Evolutionary conservation across 192 early-diverging fungal genomes (phyloP).

Genomic region (Gaertneriomyces sp.): DNA sequence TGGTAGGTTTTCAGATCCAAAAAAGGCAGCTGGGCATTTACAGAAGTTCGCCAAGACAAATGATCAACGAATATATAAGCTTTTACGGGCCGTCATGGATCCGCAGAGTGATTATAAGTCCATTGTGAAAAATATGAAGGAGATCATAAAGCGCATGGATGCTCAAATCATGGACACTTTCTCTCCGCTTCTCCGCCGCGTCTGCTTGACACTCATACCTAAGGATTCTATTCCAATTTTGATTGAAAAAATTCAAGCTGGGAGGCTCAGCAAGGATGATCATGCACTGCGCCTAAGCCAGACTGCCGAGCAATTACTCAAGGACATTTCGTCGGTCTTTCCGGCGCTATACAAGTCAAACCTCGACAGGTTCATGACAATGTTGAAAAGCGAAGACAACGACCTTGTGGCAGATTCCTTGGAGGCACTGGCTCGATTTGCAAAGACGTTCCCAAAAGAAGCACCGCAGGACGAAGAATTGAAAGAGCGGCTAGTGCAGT

Average conservation of each 20-base stretch:
- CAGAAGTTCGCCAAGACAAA: slow-evolving; percentile 68
- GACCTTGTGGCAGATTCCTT: slow-evolving; percentile 39
- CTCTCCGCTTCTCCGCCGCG: slow-evolving; percentile 66
- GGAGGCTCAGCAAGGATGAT: slow-evolving; percentile 16
- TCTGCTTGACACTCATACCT: slow-evolving; percentile 72
- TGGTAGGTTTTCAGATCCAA: slow-evolving; percentile 61
- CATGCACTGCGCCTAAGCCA: slow-evolving; percentile 20
- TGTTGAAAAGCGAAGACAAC: slow-evolving; percentile 41
- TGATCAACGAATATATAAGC: slow-evolving; percentile 62
- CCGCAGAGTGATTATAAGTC: slow-evolving; percentile 64
- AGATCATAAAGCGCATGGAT: slow-evolving; percentile 64
- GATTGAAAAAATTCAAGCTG: slow-evolving; percentile 40
- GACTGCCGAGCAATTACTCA: slow-evolving; percentile 52
- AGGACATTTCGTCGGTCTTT: slow-evolving; percentile 52
- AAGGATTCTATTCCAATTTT: slow-evolving; percentile 61
- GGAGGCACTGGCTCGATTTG: slow-evolving; percentile 66
- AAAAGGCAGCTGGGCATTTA: slow-evolving; percentile 58
- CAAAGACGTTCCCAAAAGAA: slow-evolving; percentile 61
- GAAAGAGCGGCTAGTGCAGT: slow-evolving; percentile 40
- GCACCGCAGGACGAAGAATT: slow-evolving; percentile 43
- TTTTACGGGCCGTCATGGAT: slow-evolving; percentile 71
- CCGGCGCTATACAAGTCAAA: slow-evolving; percentile 60
- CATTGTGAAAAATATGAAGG: slow-evolving; percentile 65
- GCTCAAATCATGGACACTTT: slow-evolving; percentile 69
- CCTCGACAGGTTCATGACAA: slow-evolving; percentile 41